A percentile compares a stretch with the other conserved stretches of the same genome.
These are phyloP conservation scores for Argentina anserina DNA, from an alignment of 306 rosid species.

Conservation along the genomic window DNA sequence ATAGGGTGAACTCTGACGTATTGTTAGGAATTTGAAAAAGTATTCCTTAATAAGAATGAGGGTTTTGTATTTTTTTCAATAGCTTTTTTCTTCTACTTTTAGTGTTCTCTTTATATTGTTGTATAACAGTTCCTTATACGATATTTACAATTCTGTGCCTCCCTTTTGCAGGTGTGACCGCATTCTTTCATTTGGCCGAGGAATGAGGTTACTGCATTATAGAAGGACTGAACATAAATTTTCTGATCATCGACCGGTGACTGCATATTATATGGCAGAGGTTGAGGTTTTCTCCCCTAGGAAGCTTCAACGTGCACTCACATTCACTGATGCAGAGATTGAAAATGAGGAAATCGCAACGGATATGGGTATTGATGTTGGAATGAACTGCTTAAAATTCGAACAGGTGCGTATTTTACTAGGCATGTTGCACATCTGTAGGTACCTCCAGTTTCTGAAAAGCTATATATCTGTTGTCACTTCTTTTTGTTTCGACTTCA, in stretches of 20 bases:
- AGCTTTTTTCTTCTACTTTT: background rate
- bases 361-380: constrained; percentile 30
- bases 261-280: constrained; percentile 72
- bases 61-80: too few relatives aligned
- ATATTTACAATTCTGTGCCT: background rate
- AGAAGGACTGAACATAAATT: constrained; percentile 62
- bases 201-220: constrained; percentile 62
- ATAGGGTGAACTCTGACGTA: background rate
- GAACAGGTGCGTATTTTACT: constrained; percentile 37
- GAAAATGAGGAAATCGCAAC: constrained; percentile 44
- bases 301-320: constrained; percentile 77
- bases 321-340: constrained; percentile 81
- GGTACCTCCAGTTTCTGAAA: background rate
- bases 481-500: too few relatives aligned
- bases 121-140: background rate
- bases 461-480: background rate
- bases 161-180: constrained; percentile 84
- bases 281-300: constrained; percentile 78
- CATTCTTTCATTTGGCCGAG: constrained; percentile 78
- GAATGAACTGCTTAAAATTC: constrained; percentile 30
- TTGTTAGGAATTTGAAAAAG: background rate
- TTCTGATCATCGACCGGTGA: constrained; percentile 96
- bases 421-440: background rate
- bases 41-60: background rate
- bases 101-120: background rate